Evolutionary conservation across 2,329 filamentous ascomycete genomes (phyloP), one percentile per base, ranked within the genome.

Genomic region (Ceratocystis destructans): DNA sequence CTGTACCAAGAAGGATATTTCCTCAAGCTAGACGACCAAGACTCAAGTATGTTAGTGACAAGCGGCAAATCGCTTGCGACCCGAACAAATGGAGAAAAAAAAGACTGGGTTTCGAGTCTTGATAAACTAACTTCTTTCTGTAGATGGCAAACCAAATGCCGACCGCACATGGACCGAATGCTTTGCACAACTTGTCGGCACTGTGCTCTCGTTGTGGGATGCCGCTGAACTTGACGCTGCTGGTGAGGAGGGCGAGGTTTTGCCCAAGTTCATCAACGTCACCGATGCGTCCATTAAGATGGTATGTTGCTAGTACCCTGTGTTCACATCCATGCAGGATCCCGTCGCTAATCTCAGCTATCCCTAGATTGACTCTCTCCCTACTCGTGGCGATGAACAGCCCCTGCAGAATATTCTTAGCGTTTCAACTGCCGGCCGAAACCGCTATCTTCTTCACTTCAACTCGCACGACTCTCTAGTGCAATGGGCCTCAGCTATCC

Each of bases 1-100:
- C 79, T 97, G 66, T 99, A 97, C 75, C 92, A 96, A 71, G 94
- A 99, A 77, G 94, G 94, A 46, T 99, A 97, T 73, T 97, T 99
- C 71, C 78, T 99, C 71, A 99, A 97, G 77, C 79, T 99, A 62
- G 93, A 96, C 75, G 94, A 99, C 75, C 86, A 96, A 71, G 95
- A 97, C 73, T 87, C 86, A 66, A 87, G 92, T 96, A 83, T 71
- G 90, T 83, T 62, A 10, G 0, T 12, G 10, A 41, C 12, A 41
- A 41, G 37, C 3, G 37, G 3, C 10, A 41, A 41, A 15, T 41
- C 8, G 37, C 37, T 4, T 41, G 37, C 4, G 37, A 4, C 37
- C 8, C 10, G 4, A 4, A 5, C 1, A 28, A 15, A 12, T 1
- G 28, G 1, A 28, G 4, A 15, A 12, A 15, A 41, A 41, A 15